Evolutionary conservation across 495 filamentous ascomycete genomes (phyloP).

Genomic region (Chaetomium tenue): DNA sequence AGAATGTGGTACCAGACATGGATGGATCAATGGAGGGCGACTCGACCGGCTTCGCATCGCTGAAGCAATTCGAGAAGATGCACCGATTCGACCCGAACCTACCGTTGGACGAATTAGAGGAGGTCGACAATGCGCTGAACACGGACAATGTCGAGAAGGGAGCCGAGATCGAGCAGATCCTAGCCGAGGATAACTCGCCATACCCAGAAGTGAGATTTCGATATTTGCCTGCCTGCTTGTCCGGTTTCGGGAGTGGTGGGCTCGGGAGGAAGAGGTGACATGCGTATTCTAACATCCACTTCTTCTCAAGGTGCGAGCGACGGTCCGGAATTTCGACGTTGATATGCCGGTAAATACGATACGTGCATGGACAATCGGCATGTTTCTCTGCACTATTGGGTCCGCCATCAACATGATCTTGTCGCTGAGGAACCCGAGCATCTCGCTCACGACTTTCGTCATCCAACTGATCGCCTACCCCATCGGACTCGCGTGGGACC

Average conservation of each 20-base stretch:
- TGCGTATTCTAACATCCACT: slow-evolving; percentile 21
- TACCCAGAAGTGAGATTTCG: slow-evolving; percentile 59
- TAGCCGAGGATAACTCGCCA: slow-evolving; percentile 64
- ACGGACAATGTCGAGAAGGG: slow-evolving; percentile 54
- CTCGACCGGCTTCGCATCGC: slow-evolving; percentile 35
- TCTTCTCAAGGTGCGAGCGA: slow-evolving; percentile 60
- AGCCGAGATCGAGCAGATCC: slow-evolving; percentile 53
- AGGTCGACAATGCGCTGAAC: slow-evolving; percentile 59
- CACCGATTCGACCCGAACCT: slow-evolving; percentile 71
- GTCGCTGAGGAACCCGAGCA: slow-evolving; percentile 62
- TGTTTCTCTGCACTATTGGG: slow-evolving; percentile 60
- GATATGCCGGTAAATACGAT: slow-evolving; percentile 67
- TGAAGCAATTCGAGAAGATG: slow-evolving; percentile 54
- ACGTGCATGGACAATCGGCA: slow-evolving; percentile 69
- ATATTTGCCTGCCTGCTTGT: neutral
- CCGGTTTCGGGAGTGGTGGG: neutral
- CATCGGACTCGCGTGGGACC: slow-evolving; percentile 58
- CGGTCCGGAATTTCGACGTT: slow-evolving; percentile 63
- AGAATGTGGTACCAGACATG: slow-evolving; percentile 27
- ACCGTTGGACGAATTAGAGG: slow-evolving; percentile 58
- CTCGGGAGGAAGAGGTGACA: neutral
- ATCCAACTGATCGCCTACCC: slow-evolving; percentile 70
- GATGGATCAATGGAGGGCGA: slow-evolving; percentile 36
- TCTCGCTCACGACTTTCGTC: slow-evolving; percentile 65
- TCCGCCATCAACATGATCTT: slow-evolving; percentile 72